Base-by-base conservation (phyloP, 2,329 filamentous ascomycete species). In the Dactylellina haptotyla region DNA sequence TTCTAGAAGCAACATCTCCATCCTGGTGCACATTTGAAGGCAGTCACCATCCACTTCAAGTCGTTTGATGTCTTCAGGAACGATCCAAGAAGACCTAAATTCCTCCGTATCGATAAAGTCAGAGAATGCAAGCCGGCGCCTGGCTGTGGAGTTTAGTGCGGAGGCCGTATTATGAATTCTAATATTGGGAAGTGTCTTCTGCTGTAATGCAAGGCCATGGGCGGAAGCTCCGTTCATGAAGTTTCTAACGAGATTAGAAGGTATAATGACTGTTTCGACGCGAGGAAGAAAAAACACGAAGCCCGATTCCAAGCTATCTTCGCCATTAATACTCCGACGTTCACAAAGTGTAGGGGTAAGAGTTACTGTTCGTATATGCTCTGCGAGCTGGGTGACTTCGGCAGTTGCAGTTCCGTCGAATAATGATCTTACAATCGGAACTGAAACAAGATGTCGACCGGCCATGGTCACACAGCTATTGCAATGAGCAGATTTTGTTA, bases 211-310 rank as follows among this genome's bases (percentile, higher is more conserved):
- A 18, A 57, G 62, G 2, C 62, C 62, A 26, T 66, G 62, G 14
- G 41, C 51, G 3, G 62, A 66, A 8, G 62, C 26, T 8, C 50
- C 62, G 18, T 66, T 66, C 26, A 66, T 39, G 18, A 66, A 66
- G 16, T 45, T 34, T 20, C 43, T 30, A 51, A 57, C 48, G 8
- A 56, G 41, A 28, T 58, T 46, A 6, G 62, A 57, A 4, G 62
- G 62, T n/a, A 66, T 26, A 20, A 66, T 37, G 16, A 66, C 62
- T 0, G 62, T 57, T 37, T 66, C 50, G 28, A 66, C 50, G 9
- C 43, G 51, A 39, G 62, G 62, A n/a, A 66, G 41, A 25, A 66
- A 66, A 28, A 57, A 66, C 4, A 66, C 62, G 16, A 66, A 66
- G 5, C 62, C 62, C 5, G 62, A 66, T 16, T 66, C 62, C 26